These are phyloP conservation scores for Cladobotryum mycophilum DNA, from an alignment of 2,329 filamentous ascomycete genomes.

Conservation along the genomic window DNA sequence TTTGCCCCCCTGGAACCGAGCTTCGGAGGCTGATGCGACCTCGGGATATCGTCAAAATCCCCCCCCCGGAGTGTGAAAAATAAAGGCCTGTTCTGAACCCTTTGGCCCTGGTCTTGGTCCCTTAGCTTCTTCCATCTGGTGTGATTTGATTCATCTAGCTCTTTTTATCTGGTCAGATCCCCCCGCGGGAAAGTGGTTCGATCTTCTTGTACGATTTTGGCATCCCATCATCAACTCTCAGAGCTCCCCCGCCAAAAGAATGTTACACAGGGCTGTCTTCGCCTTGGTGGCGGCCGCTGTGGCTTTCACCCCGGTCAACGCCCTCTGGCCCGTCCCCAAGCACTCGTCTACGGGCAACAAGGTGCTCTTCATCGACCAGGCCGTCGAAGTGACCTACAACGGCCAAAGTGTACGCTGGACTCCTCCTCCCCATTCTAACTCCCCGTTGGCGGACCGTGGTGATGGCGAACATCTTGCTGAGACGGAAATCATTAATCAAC, in stretches of 20 bases:
- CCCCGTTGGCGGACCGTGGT: not conserved
- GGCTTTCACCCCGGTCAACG: slow-evolving; percentile 26
- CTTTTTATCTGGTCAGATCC: too few species aligned
- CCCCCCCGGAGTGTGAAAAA: too few species aligned
- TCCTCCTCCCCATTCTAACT: not conserved
- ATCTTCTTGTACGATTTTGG: not conserved
- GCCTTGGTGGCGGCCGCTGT: not conserved
- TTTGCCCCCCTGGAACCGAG: too few species aligned
- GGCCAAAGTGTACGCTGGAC: slow-evolving; percentile 24
- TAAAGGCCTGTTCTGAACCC: too few species aligned
- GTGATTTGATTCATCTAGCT: not conserved
- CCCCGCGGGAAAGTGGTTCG: not conserved
- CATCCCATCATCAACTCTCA: not conserved
- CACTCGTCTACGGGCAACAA: slow-evolving; percentile 45
- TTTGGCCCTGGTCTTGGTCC: not conserved
- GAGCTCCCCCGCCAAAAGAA: not conserved
- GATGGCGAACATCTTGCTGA: slow-evolving; percentile 5
- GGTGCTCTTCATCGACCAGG: slow-evolving; percentile 47
- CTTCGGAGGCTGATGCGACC: too few species aligned
- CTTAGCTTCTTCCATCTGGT: not conserved
- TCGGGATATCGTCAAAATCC: too few species aligned
- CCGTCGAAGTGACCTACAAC: slow-evolving; percentile 53
- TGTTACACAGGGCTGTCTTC: slow-evolving; percentile 6
- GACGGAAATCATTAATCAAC: slow-evolving; percentile 8
- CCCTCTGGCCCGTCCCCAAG: slow-evolving; percentile 53